Base-by-base conservation (phyloP, 1,284 basidiomycete species). In the Athelia sp. region DNA sequence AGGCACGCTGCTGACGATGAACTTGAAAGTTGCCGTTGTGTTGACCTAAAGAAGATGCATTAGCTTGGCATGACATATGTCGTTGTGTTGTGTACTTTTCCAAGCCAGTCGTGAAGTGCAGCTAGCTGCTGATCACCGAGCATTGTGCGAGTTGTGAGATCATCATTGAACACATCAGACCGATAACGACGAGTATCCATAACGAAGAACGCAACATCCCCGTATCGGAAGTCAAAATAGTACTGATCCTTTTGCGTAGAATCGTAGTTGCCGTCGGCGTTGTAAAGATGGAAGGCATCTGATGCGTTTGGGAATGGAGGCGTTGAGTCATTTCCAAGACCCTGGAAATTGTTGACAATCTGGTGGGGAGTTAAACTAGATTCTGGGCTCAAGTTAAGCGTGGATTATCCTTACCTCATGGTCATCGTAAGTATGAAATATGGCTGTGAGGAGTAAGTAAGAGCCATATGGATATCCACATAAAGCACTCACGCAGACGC, bases 161-260 rank as follows among this genome's bases (percentile, higher is more conserved):
- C 54, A n/a, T 74, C 73, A 2, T 64, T 60, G 14, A 65, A 63
- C 13, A 71, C 62, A 43, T 71, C 66, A 3, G 78, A 78, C 26
- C 89, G 79, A 60, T 89, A 79, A 14, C 78, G 74, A 13, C 88
- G 75, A 4, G 86, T 88, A 66, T 92, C 90, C 70, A 87, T 70
- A 22, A 91, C 87, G 65, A 92, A 92, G 66, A 89, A 92, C 0
- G 86, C 84, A 2, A 73, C 72, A 57, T 90, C 86, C 1, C 81
- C 86, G 56, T 84, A 82, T 35, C 71, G 69, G 66, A 86, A 86
- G 50, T 78, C 75, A 58, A 78, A 89, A 61, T 86, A 88, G 58
- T 81, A 73, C 45, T 75, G 70, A 23, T 73, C 79, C 4, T 67
- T 57, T 48, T 58, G 53, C 2, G 58, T 47, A 1, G 83, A 61